These are phyloP conservation scores for Euphorbia tirucalli DNA, from an alignment of 345 rosid species.

Conservation along the genomic window DNA sequence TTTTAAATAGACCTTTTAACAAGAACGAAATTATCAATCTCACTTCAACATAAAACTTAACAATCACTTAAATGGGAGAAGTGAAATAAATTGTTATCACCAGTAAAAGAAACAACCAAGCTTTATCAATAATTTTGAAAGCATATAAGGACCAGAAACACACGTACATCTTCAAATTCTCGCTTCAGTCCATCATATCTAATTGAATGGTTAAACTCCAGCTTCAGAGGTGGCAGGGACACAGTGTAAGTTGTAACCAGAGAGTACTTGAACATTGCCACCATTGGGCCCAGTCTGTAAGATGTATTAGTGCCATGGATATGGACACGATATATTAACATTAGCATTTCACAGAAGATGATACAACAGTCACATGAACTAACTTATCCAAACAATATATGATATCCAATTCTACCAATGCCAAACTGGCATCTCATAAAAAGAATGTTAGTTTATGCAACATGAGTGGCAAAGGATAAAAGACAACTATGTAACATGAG, in stretches of 20 bases:
- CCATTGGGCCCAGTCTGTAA: slow-evolving; percentile 81
- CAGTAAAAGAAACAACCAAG: slow-evolving; percentile 4
- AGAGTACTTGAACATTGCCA: slow-evolving; percentile 85
- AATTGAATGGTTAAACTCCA: slow-evolving; percentile 56
- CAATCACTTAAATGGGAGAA: background rate
- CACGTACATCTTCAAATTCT: slow-evolving; percentile 58
- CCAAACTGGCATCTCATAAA: no score
- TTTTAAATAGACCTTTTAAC: slow-evolving; percentile 52
- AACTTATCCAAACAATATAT: no score
- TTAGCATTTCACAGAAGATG: background rate
- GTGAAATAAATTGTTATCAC: background rate
- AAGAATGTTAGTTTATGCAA: no score
- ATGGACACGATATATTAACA: background rate
- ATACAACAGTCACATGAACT: no score
- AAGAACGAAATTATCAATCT: slow-evolving; percentile 15
- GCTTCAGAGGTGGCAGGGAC: slow-evolving; percentile 66
- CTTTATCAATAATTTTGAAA: slow-evolving; percentile 9
- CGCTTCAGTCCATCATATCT: slow-evolving; percentile 50
- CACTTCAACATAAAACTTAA: background rate
- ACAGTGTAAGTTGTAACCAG: slow-evolving; percentile 61
- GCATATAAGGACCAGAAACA: slow-evolving; percentile 10
- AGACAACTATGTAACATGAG: no score
- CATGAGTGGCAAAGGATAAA: no score
- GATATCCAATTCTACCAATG: background rate
- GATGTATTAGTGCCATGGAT: background rate